Conservation (phyloP, 139 green algal species). For the Yamagishiella unicocca region DNA sequence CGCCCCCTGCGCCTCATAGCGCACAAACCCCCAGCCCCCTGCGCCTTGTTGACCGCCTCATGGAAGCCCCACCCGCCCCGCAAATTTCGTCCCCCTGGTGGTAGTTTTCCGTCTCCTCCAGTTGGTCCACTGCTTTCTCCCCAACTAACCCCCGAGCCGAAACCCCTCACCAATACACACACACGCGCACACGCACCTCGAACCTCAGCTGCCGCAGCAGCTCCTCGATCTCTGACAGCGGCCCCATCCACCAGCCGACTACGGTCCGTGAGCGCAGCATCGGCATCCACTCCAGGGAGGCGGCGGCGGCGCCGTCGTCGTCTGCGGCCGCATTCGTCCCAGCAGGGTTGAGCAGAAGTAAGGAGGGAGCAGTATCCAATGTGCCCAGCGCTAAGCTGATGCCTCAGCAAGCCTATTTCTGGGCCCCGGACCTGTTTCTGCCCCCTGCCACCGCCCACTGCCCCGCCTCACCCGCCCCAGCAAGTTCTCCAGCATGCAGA, state of each 20-base stretch:
- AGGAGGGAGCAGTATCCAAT: background rate
- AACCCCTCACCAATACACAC: too few relatives aligned
- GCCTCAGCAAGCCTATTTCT: background rate
- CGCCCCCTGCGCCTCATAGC: background rate
- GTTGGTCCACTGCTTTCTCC: too few relatives aligned
- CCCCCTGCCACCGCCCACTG: too few relatives aligned
- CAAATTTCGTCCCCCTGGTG: too few relatives aligned
- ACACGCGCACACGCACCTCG: background rate
- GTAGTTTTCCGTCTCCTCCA: too few relatives aligned
- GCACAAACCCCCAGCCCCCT: too few relatives aligned
- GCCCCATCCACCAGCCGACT: slow-evolving; percentile 42
- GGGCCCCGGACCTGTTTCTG: background rate
- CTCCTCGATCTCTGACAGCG: slow-evolving; percentile 4
- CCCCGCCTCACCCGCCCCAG: too few relatives aligned
- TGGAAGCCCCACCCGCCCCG: too few relatives aligned
- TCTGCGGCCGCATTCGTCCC: background rate
- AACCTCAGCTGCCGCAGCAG: background rate
- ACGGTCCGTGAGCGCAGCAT: background rate
- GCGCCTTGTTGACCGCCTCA: too few relatives aligned
- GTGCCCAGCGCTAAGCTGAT: background rate
- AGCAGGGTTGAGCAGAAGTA: background rate
- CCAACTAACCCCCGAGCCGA: too few relatives aligned
- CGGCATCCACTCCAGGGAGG: slow-evolving; percentile 29
- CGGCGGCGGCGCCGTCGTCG: background rate
- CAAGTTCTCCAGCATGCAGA: too few relatives aligned